These are phyloP conservation scores for Coemansia sp. DNA, from an alignment of 192 early-diverging fungal species.

Conservation along the genomic window DNA sequence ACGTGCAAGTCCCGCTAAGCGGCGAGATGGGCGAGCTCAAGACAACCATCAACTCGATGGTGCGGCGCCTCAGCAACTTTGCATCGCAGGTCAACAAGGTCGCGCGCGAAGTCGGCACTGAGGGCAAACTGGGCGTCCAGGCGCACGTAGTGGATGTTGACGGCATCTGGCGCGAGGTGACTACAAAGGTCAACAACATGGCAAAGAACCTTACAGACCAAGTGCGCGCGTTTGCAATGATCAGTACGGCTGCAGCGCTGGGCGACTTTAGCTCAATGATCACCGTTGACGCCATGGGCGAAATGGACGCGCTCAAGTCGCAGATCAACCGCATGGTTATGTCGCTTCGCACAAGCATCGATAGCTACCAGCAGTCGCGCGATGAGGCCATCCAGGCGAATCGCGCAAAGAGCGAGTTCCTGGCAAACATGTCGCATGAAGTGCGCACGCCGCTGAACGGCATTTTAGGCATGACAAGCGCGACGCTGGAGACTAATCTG, in stretches of 20 bases:
- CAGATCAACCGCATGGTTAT: slow-evolving; percentile 86
- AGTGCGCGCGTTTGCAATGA: slow-evolving; percentile 79
- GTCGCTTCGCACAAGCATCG: slow-evolving; percentile 72
- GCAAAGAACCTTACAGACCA: slow-evolving; percentile 65
- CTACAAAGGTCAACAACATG: slow-evolving; percentile 62
- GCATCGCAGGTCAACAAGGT: slow-evolving; percentile 58
- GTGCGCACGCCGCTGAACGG: slow-evolving; percentile 84
- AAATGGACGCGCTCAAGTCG: slow-evolving; percentile 81
- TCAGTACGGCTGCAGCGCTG: slow-evolving; percentile 68
- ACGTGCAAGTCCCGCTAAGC: slow-evolving; percentile 51
- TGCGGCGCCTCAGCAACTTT: slow-evolving; percentile 59
- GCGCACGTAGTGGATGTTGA: slow-evolving; percentile 42
- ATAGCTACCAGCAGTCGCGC: slow-evolving; percentile 75
- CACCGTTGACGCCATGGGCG: slow-evolving; percentile 75
- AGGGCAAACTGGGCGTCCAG: slow-evolving; percentile 59
- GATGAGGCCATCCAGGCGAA: slow-evolving; percentile 81
- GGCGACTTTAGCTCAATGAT: slow-evolving; percentile 73
- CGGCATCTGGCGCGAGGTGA: slow-evolving; percentile 61
- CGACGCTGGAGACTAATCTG: slow-evolving; percentile 75
- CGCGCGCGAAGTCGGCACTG: slow-evolving; percentile 58
- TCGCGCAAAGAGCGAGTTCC: slow-evolving; percentile 71
- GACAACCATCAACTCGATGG: slow-evolving; percentile 62
- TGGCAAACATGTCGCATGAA: slow-evolving; percentile 82
- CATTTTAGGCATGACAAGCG: slow-evolving; percentile 72
- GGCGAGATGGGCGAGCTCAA: slow-evolving; percentile 65